phyloP scores from a whole-genome alignment of 1,284 basidiomycete genomes.

The Trichosporon sp. region DNA sequence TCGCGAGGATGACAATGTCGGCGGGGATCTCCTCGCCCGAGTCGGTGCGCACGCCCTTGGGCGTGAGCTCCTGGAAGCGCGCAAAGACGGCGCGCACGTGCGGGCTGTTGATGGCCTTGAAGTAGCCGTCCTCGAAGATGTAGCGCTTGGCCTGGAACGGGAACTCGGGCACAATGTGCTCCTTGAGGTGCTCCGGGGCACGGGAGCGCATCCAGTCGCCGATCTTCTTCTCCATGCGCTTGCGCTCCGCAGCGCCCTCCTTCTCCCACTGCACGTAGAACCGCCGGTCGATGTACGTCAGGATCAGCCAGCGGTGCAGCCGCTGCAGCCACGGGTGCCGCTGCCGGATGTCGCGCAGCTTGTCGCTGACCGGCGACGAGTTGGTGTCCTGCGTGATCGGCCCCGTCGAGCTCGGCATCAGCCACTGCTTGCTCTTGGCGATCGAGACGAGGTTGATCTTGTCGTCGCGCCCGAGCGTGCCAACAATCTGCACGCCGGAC shows the following conservation, averaged over 20 bases:
- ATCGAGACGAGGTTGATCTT: slow-evolving; percentile 12
- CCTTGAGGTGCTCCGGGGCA: slow-evolving; percentile 1
- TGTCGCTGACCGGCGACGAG: slow-evolving; percentile 4
- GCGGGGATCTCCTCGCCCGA: slow-evolving; percentile 20
- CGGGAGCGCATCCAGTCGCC: slow-evolving; percentile 1
- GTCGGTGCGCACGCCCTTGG: slow-evolving; percentile 15
- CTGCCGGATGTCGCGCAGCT: neutral
- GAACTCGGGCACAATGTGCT: slow-evolving; percentile 6
- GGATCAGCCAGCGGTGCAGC: neutral
- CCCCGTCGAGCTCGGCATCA: slow-evolving; percentile 3
- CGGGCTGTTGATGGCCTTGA: slow-evolving; percentile 22
- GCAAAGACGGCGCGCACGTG: slow-evolving; percentile 25
- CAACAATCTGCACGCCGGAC: slow-evolving; percentile 16
- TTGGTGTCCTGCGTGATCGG: slow-evolving; percentile 6
- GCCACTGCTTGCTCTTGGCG: slow-evolving; percentile 13
- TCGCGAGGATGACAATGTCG: slow-evolving; percentile 23
- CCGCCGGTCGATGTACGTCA: slow-evolving; percentile 10
- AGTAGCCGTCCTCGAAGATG: slow-evolving; percentile 31
- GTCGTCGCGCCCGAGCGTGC: slow-evolving; percentile 10
- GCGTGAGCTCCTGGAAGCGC: neutral
- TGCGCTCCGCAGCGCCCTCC: slow-evolving; percentile 9
- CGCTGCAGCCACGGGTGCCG: slow-evolving; percentile 1
- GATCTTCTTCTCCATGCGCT: neutral
- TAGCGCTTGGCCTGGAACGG: slow-evolving; percentile 27
- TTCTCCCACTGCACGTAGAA: slow-evolving; percentile 11